Base-by-base conservation (phyloP, 2,329 filamentous ascomycete genomes). In the Talaromyces sp. region DNA sequence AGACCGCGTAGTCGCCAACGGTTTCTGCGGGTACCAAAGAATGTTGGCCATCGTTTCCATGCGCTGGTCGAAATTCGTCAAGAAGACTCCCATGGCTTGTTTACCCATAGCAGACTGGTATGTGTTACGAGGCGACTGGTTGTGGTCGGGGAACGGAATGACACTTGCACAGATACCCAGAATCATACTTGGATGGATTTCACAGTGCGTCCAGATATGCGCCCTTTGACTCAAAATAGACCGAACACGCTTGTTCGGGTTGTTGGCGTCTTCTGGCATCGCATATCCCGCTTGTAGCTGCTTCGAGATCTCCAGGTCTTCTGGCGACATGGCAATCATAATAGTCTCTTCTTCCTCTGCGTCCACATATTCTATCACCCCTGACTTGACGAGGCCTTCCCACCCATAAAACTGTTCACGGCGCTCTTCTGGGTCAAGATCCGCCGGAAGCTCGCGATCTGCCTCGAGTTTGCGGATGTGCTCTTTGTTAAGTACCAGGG, bases 1-100 rank as follows among this genome's bases (percentile, higher is more conserved):
- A 4, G 93, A 96, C 65, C 93, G 86, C 19, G 95, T 99, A 1
- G 93, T 98, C 0, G 92, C 95, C 56, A 99, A 84, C 8, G 95
- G 95, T 75, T 99, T 99, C 77, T 99, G 95, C 0, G 95, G 95
- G 70, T 99, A 99, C 78, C 99, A 99, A 4, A 99, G 86, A 73
- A 99, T 96, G 69, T 99, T 99, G 69, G 93, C 90, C 95, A 99
- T 99, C 4, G 95, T 99, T 72, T 99, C 95, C 93, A 99, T 98
- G 65, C 95, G 92, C 64, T 93, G 87, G 46, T 91, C 89, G 76
- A 96, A 99, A 74, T 99, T 99, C 13, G 96, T 99, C 60, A 99
- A 83, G 80, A 96, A 97, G 69, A 98, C 93, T 72, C 96, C 95
- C 96, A 99, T 99, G 64, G 95, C 95, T 84, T 99, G 95, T 79